Base-by-base conservation (phyloP, 2,329 filamentous ascomycete genomes). In the Nothophoma quercina region DNA sequence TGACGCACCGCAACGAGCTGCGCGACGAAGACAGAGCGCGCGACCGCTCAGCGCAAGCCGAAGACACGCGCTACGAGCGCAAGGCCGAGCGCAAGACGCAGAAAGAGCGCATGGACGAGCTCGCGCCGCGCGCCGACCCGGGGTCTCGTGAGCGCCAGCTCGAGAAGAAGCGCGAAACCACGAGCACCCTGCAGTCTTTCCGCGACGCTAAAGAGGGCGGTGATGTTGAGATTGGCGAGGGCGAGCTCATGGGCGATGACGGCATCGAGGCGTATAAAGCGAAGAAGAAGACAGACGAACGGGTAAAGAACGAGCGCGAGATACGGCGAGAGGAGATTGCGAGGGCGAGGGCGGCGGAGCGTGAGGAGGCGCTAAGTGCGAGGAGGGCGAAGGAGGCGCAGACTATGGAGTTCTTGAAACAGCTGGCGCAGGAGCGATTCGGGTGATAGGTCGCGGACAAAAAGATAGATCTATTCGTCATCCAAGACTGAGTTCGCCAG, bases 401-500 rank as follows among this genome's bases (percentile, higher is more conserved):
- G 68, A 96, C 91, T 1, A 91, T 97, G 81, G 85, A 85, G 40
- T 92, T 91, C 82, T 68, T 98, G 67, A 88, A 83, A 75, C 85
- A 87, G 64, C 76, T 98, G 75, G 93, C 92, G 13, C 88, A 83
- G 76, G 85, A 90, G 77, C 83, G 90, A 58, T 96, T 71, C 59
- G 72, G 73, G 15, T 71, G 33, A 62, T 21, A 16, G 41, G 7
- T 19, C 19, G 23, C 35, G 15, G 29, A n/a, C 8, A 30, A 12
- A 19, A 16, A 13, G 18, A 22, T 15, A 16, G 13, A 12, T 21
- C 38, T 63, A 88, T 73, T 97, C 95, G 70, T 96, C 90, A 68
- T 97, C 93, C 51, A 98, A 82, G 69, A 97, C 93, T 21, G 89
- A 89, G 75, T 88, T 96, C 34, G 95, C 95, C 63, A 97, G 78